phyloP scores from a whole-genome alignment of 257 asterid species.

The Coffea eugenioides region DNA sequence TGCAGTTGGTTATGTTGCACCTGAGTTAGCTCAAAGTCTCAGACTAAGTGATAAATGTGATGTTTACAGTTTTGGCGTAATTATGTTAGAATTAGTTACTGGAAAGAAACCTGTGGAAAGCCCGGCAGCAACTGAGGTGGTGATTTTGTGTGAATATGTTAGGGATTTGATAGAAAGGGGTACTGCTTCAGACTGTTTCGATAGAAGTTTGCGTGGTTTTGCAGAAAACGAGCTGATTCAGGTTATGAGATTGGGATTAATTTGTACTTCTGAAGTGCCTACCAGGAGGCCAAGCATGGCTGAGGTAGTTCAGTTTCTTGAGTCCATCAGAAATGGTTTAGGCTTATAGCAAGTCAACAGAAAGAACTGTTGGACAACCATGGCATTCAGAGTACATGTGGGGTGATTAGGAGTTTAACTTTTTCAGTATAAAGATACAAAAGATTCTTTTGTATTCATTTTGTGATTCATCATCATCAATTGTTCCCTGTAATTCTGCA shows the following conservation, averaged over 20 bases:
- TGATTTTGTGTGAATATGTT: constrained; percentile 70
- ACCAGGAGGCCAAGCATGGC: constrained; percentile 91
- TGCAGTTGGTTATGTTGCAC: constrained; percentile 90
- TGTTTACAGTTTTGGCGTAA: constrained; percentile 77
- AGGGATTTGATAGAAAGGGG: constrained; percentile 68
- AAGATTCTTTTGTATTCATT: constrained; percentile 61
- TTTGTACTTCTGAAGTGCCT: constrained; percentile 66
- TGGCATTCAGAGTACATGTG: not conserved
- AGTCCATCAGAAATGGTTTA: constrained; percentile 70
- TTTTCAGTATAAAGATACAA: constrained; percentile 21
- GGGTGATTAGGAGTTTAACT: constrained; percentile 14
- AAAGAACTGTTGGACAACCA: not conserved
- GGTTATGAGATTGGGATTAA: constrained; percentile 85
- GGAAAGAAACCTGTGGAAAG: constrained; percentile 94
- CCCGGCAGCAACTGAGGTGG: constrained; percentile 51
- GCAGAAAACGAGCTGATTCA: constrained; percentile 75
- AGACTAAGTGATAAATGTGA: constrained; percentile 72
- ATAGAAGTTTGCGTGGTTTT: constrained; percentile 62
- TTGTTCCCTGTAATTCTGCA: constrained; percentile 37
- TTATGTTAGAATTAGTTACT: constrained; percentile 75
- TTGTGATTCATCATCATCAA: constrained; percentile 25
- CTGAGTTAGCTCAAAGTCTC: constrained; percentile 79
- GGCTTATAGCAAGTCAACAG: constrained; percentile 31
- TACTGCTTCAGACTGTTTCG: constrained; percentile 59
- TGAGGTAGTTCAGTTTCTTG: constrained; percentile 90